These are phyloP conservation scores for Ustulina deusta DNA, from an alignment of 2,329 filamentous ascomycete species.

Conservation along the genomic window DNA sequence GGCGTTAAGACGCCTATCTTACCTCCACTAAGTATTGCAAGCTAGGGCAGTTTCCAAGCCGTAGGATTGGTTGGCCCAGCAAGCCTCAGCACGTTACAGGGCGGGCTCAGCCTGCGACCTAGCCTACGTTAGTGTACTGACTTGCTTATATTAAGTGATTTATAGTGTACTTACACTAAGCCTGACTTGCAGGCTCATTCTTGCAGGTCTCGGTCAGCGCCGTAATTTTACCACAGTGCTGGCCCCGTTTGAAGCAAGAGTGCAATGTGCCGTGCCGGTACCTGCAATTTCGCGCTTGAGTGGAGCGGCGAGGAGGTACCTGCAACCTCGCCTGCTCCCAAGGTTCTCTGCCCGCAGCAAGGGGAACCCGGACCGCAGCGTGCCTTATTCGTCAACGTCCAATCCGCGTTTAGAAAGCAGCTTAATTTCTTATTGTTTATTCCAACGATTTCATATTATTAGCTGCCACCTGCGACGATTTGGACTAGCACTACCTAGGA, in stretches of 20 bases:
- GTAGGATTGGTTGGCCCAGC: slow-evolving; percentile 17
- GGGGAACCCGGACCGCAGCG: slow-evolving; percentile 34
- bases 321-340: slow-evolving; percentile 30
- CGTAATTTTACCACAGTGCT: slow-evolving; percentile 42
- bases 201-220: slow-evolving; percentile 38
- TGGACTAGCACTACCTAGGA: slow-evolving; percentile 34
- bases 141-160: no score
- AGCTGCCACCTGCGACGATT: slow-evolving; percentile 41
- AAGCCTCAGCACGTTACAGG: slow-evolving; percentile 30
- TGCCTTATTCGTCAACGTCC: slow-evolving; percentile 37
- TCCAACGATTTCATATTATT: slow-evolving; percentile 37
- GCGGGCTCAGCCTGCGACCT: slow-evolving; percentile 22
- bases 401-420: slow-evolving; percentile 45
- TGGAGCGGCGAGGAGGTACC: slow-evolving; percentile 35
- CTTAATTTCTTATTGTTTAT: slow-evolving; percentile 38
- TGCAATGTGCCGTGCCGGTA: slow-evolving; percentile 29
- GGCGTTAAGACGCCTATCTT: slow-evolving; percentile 16
- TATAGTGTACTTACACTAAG: slow-evolving; percentile 4
- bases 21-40: no score
- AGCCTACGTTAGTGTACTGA: slow-evolving; percentile 1
- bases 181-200: slow-evolving; percentile 31
- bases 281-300: slow-evolving; percentile 33
- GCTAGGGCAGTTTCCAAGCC: background rate
- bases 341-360: slow-evolving; percentile 31
- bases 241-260: slow-evolving; percentile 29